Base-by-base conservation (phyloP, 805 yeast species). In the Hanseniaspora nectarophila region DNA sequence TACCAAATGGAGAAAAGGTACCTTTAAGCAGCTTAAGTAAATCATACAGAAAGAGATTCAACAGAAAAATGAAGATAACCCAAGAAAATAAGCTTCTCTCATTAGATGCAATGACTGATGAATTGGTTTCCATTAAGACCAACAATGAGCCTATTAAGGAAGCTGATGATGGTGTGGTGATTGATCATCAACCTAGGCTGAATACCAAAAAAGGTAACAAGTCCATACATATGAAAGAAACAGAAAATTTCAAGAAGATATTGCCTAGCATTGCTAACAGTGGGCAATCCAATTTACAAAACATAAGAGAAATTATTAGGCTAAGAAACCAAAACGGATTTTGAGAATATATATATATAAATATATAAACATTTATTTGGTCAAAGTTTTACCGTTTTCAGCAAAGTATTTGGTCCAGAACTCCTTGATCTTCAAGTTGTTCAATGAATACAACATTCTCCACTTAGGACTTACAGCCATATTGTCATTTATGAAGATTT, bases 41-140 rank as follows among this genome's bases (percentile, higher is more conserved):
- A 29, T 49, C 53, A 10, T 49, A 15, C 13, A 49, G 81, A 59
- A 77, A 85, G 57, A 76, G 73, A 58, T 70, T 72, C 45, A 76
- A 74, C 58, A 83, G 82, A 53, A 77, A 80, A 57, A 67, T 85
- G 55, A 76, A 76, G 58, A 86, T 89, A 4, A 74, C 79, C 59
- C 73, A 84, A 76, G 70, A 73, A 50, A 92, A 84, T 57, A 65
- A 84, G 43, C 67, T 80, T 51, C 69, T 69, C 28, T 77, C 76
- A 16, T 68, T 84, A 48, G 53, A 49, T 24, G 42, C 37, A 44
- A 53, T 43, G 35, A 54, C 43, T 49, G 55, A 37, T 45, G 53
- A 45, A 32, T 42, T 37, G n/a, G 45, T 45, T 7, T 47, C 26
- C 31, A 54, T 20, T 18, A 46, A 49, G 28, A 23, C 24, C 10